Evolutionary conservation across 129 eudicot genomes (phyloP).

Genomic region (Artemisia argyi): DNA sequence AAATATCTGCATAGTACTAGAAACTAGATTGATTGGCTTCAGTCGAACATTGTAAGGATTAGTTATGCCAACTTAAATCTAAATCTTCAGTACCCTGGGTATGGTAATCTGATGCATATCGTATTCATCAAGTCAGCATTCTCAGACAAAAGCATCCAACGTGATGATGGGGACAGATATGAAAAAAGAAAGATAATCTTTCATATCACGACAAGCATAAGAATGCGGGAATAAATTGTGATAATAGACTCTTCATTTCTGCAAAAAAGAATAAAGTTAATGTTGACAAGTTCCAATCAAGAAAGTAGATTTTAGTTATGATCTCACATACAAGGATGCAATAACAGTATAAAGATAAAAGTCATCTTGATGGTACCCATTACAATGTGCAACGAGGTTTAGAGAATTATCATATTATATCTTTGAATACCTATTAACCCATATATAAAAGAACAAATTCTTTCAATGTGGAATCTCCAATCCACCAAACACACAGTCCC

Average conservation of each 20-base stretch:
- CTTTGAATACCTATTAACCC: neutral
- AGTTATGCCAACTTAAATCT: neutral
- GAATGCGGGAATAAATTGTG: slow-evolving; percentile 3
- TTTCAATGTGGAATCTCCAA: neutral
- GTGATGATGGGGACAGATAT: slow-evolving; percentile 6
- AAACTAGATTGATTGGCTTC: neutral
- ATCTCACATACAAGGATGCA: slow-evolving; percentile 9
- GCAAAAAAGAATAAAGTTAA: slow-evolving; percentile 10
- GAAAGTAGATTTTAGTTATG: neutral
- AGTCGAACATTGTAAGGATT: neutral
- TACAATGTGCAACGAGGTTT: neutral
- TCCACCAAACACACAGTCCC: neutral
- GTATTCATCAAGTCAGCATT: neutral
- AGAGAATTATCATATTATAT: neutral
- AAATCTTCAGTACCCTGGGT: slow-evolving; percentile 11
- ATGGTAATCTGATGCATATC: slow-evolving; percentile 10
- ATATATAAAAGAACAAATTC: neutral
- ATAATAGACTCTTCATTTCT: slow-evolving; percentile 16
- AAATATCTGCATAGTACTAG: neutral
- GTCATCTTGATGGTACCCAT: neutral
- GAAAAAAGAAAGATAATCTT: neutral
- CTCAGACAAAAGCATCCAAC: neutral
- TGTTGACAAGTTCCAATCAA: slow-evolving; percentile 2
- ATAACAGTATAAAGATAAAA: neutral
- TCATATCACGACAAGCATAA: slow-evolving; percentile 20